Evolutionary conservation across 176 grass and related monocot genomes (phyloP).

Genomic region (Carex pumila): DNA sequence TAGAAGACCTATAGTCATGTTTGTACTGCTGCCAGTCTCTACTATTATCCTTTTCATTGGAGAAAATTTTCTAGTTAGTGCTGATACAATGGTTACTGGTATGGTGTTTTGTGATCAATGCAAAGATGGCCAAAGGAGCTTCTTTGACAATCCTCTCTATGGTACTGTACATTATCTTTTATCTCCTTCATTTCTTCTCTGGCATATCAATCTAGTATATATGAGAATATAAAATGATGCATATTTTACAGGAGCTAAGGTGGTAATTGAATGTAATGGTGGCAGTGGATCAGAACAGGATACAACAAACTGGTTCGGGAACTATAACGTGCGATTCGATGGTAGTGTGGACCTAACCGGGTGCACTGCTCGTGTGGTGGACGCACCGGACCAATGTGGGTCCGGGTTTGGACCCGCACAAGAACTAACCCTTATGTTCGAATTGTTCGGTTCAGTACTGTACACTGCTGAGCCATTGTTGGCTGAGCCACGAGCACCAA

Average conservation of each 20-base stretch:
- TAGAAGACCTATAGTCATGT: neutral
- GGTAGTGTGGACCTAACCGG: conserved; percentile 66
- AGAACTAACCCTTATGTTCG: conserved; percentile 56
- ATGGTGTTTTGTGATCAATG: conserved; percentile 94
- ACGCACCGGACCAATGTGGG: conserved; percentile 44
- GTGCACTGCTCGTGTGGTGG: conserved; percentile 68
- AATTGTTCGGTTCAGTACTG: conserved; percentile 47
- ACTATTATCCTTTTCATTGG: neutral
- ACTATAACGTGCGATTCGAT: conserved; percentile 57
- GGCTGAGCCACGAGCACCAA: conserved; percentile 42
- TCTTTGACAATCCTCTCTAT: conserved; percentile 77
- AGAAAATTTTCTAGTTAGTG: conserved; percentile 8
- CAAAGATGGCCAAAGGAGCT: conserved; percentile 56
- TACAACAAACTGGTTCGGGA: conserved; percentile 85
- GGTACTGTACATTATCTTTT: conserved; percentile 38
- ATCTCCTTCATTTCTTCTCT: neutral
- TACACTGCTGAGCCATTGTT: conserved; percentile 73
- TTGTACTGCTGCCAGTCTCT: neutral
- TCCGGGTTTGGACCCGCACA: conserved; percentile 20
- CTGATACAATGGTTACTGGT: conserved; percentile 68
- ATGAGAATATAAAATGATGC: neutral
- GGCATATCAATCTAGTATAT: neutral
- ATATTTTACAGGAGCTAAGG: conserved; percentile 43
- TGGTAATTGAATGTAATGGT: conserved; percentile 60
- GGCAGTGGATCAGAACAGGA: conserved; percentile 35